A percentile compares a stretch with the other conserved stretches of the same genome.
Evolutionary conservation across 179 eudicot genomes (phyloP).

Genomic region (Drosera spatulata): DNA sequence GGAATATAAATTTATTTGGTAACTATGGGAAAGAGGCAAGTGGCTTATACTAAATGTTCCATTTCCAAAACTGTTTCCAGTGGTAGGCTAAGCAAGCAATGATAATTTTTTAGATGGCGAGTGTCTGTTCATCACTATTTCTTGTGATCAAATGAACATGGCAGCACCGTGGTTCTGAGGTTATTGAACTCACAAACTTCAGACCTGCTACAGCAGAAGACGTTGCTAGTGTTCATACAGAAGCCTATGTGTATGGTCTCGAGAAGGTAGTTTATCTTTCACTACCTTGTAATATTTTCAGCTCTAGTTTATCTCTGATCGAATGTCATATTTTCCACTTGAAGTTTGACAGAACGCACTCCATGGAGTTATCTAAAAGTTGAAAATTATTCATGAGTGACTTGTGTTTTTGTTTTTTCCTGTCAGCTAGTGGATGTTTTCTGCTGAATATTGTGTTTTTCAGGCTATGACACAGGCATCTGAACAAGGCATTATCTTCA

Average conservation of each 20-base stretch:
- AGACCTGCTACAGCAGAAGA: conserved; percentile 64
- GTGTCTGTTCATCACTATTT: conserved; percentile 1
- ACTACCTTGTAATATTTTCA: not conserved
- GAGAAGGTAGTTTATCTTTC: conserved; percentile 54
- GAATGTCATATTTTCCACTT: too few relatives aligned
- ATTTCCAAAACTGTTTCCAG: not conserved
- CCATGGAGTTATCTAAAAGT: too few relatives aligned
- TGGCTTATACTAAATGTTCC: too few relatives aligned
- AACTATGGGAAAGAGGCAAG: too few relatives aligned
- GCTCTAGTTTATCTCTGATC: not conserved
- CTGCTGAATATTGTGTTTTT: conserved; percentile 3
- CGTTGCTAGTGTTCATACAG: conserved; percentile 66
- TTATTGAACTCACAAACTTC: conserved; percentile 54
- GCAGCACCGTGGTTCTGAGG: conserved; percentile 64
- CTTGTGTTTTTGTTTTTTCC: not conserved
- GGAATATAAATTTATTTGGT: too few relatives aligned
- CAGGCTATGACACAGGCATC: conserved; percentile 76
- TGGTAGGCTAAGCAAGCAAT: not conserved
- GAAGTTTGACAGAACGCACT: too few relatives aligned
- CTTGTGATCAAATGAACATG: conserved; percentile 4
- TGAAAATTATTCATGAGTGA: not conserved
- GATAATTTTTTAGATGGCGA: not conserved
- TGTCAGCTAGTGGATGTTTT: not conserved
- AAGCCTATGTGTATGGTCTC: conserved; percentile 74
- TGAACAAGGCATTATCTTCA: conserved; percentile 60